Evolutionary conservation across 495 filamentous ascomycete genomes (phyloP), one percentile per base, ranked within the genome.

Genomic region (Umbilicaria muhlenbergii): DNA sequence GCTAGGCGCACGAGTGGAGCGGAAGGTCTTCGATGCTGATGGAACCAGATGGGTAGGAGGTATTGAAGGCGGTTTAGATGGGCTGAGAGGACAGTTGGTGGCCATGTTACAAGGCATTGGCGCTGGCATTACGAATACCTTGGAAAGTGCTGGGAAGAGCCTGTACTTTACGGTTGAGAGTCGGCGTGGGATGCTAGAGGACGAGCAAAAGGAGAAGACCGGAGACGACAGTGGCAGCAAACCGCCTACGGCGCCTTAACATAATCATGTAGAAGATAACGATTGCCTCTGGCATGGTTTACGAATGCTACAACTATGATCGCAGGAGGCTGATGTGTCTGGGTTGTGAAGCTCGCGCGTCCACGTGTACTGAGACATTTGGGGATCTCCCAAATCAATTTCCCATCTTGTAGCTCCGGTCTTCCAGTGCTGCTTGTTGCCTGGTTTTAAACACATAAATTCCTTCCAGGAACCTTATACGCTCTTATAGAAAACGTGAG

Each of bases 161-260:
- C 53, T 95, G 35, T 95, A 86, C 69, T 67, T 88, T 45, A 83
- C 86, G 18, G 62, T 93, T 53, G 86, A 95, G 70, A 75, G 83
- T 35, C 67, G 86, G 54, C 70, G 77, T 60, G 70, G 61, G 34
- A 77, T 80, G 58, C 61, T 95, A 60, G 83, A 92, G 57, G 85
- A 89, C 48, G 81, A 83, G 52, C 74, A 71, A 48, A 64, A 57
- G 16, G 59, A 45, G 24, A 46, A 43, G 11, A 54, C 55, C 32
- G 56, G 62, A 33, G 58, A 60, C 42, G 56, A 28, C 24, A 28
- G 24, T 28, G 24, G 24, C 6, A 28, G 24, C 24, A 28, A 28
- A 28, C 24, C 24, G 5, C 24, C 24, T 28, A 8, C 24, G 6
- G 35, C 35, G 15, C 11, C 35, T 16, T 16, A 8, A 19, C 11